phyloP scores from a whole-genome alignment of 2,329 filamentous ascomycete genomes.

The Whalleya microplaca region DNA sequence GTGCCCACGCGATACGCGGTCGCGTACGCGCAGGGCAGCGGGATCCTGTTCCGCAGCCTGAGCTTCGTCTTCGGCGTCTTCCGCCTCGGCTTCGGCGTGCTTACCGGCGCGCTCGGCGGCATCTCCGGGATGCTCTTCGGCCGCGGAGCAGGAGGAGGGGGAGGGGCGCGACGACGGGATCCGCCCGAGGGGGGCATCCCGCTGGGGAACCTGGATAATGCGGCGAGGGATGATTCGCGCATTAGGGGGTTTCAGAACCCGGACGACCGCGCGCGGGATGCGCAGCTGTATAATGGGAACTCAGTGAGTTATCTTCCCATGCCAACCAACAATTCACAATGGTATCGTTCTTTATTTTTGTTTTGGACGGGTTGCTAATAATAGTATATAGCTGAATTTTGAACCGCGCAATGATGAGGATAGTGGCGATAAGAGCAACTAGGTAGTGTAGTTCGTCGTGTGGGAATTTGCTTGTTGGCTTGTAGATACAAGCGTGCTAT shows the following conservation, averaged over 20 bases:
- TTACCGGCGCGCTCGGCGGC: slow-evolving; percentile 31
- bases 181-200: slow-evolving; percentile 18
- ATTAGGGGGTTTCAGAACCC: slow-evolving; percentile 57
- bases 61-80: slow-evolving; percentile 26
- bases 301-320: slow-evolving; percentile 58
- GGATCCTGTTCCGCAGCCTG: slow-evolving; percentile 33
- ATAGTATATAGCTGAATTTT: slow-evolving; percentile 62
- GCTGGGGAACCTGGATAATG: slow-evolving; percentile 36
- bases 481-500: not conserved
- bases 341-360: no score
- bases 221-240: slow-evolving; percentile 36
- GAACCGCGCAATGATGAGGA: slow-evolving; percentile 67
- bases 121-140: slow-evolving; percentile 31
- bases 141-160: slow-evolving; percentile 2
- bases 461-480: not conserved
- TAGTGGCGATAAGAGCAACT: slow-evolving; percentile 39
- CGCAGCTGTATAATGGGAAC: slow-evolving; percentile 90
- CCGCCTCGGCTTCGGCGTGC: slow-evolving; percentile 19
- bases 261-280: slow-evolving; percentile 57
- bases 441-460: not conserved
- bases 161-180: slow-evolving; percentile 18
- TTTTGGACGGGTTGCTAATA: slow-evolving; percentile 33
- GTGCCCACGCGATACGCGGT: slow-evolving; percentile 62
- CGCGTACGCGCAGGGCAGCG: slow-evolving; percentile 44
- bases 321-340: not conserved